phyloP scores from a whole-genome alignment of 805 yeast species.

The Ogataea pilisensis region DNA sequence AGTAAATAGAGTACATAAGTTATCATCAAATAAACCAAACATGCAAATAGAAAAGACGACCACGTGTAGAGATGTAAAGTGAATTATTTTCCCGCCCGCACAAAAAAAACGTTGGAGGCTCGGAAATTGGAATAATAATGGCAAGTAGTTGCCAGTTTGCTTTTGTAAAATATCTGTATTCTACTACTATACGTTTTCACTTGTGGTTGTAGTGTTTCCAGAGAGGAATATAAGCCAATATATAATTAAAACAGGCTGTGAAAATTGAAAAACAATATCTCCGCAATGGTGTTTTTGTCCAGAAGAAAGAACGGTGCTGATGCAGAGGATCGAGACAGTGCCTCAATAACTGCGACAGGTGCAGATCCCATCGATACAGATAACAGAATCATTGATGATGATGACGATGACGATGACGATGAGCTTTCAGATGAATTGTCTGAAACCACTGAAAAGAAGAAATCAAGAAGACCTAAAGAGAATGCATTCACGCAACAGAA shows the following conservation, averaged over 20 bases:
- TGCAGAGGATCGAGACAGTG: slow-evolving; percentile 5
- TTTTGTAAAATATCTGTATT: no score
- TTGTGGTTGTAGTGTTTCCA: not conserved
- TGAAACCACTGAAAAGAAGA: slow-evolving; percentile 35
- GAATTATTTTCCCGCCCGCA: not conserved
- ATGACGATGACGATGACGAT: slow-evolving; percentile 31
- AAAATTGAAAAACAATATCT: no score
- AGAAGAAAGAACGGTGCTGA: not conserved
- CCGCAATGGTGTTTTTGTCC: not conserved
- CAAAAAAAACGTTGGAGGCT: no score
- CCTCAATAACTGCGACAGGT: not conserved
- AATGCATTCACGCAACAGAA: slow-evolving; percentile 55
- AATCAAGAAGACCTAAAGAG: slow-evolving; percentile 61
- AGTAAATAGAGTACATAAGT: no score
- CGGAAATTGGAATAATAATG: no score
- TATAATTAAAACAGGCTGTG: not conserved
- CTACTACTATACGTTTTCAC: no score
- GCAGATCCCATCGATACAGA: slow-evolving; percentile 11
- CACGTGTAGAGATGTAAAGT: not conserved
- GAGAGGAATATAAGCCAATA: not conserved
- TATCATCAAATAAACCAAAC: no score
- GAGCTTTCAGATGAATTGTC: slow-evolving; percentile 42
- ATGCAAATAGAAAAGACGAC: not conserved
- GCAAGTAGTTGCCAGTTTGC: no score
- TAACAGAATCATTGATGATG: slow-evolving; percentile 17